Evolutionary conservation across 441 rosid genomes (phyloP).

Genomic region (Erodium moschatum): DNA sequence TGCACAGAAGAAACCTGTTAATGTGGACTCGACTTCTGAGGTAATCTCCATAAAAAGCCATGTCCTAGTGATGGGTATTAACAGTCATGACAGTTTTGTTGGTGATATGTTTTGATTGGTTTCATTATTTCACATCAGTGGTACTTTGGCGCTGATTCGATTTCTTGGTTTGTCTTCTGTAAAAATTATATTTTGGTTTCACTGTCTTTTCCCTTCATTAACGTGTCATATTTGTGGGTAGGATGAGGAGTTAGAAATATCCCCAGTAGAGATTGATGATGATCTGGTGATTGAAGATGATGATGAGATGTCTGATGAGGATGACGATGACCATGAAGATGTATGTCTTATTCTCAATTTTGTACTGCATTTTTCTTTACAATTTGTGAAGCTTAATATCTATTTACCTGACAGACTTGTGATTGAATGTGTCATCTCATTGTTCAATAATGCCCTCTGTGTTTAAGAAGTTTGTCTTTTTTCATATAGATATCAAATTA

Average conservation of each 20-base stretch:
- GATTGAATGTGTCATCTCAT: constrained; percentile 4
- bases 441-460: not conserved
- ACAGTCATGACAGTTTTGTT: not conserved
- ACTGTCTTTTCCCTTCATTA: not conserved
- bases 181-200: not conserved
- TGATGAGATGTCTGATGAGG: constrained; percentile 95
- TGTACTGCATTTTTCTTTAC: not conserved
- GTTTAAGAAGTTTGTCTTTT: not conserved
- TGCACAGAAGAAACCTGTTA: constrained; percentile 55
- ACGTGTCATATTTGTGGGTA: constrained; percentile 13
- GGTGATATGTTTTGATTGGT: not conserved
- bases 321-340: constrained; percentile 88
- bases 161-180: not conserved
- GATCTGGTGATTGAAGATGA: constrained; percentile 87
- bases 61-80: not conserved
- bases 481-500: not conserved
- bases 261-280: constrained; percentile 91
- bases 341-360: constrained; percentile 35
- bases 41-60: constrained; percentile 30
- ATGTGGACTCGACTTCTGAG: constrained; percentile 88
- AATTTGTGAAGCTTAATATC: not conserved
- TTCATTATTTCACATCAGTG: not conserved
- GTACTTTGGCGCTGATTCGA: not conserved
- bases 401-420: not conserved
- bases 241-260: constrained; percentile 92